Evolutionary conservation across 768 basidiomycete genomes (phyloP).

Genomic region (Russula griseocarnosa): DNA sequence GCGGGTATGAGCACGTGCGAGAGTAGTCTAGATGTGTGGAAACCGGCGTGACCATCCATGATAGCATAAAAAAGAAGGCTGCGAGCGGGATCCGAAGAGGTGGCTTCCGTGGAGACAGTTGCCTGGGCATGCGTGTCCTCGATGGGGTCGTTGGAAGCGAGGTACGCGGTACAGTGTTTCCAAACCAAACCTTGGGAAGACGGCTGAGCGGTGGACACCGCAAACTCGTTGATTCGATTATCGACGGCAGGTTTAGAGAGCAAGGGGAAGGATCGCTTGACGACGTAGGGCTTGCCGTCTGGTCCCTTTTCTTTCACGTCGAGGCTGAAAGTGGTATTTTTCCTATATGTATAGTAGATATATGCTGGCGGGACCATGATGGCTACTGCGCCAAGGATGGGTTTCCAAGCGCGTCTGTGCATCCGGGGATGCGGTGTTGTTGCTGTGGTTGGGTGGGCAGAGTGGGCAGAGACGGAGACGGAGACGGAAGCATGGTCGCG

Average conservation of each 20-base stretch:
- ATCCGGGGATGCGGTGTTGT: slow-evolving; percentile 36
- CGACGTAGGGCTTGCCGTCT: slow-evolving; percentile 59
- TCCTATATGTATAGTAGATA: slow-evolving; percentile 46
- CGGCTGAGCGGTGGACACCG: slow-evolving; percentile 43
- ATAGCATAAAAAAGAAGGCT: slow-evolving; percentile 83
- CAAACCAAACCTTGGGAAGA: slow-evolving; percentile 58
- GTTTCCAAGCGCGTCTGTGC: slow-evolving; percentile 67
- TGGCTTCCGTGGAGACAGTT: slow-evolving; percentile 58
- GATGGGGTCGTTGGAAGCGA: slow-evolving; percentile 85
- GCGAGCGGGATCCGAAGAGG: slow-evolving; percentile 57
- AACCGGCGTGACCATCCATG: slow-evolving; percentile 89
- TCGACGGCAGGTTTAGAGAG: slow-evolving; percentile 54
- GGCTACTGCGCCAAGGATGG: slow-evolving; percentile 51
- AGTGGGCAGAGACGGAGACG: not conserved
- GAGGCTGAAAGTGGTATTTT: slow-evolving; percentile 49
- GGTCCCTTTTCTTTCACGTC: slow-evolving; percentile 50
- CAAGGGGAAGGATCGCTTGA: slow-evolving; percentile 50
- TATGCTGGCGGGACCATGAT: slow-evolving; percentile 58
- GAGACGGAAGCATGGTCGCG: not conserved
- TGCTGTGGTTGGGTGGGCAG: not conserved
- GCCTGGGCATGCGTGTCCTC: slow-evolving; percentile 83
- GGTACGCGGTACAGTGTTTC: slow-evolving; percentile 72
- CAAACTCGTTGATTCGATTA: slow-evolving; percentile 53
- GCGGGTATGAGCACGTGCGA: slow-evolving; percentile 81
- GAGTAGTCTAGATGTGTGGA: slow-evolving; percentile 77